Conservation (phyloP, 129 eudicot species). For the Daucus carota region DH1_v3.0 NC_030384.2:8664001-8664500, state of each 20-base stretch:
- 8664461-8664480: constrained; percentile 93
- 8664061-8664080: background rate
- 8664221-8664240: constrained; percentile 8
- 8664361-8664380: background rate
- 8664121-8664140: constrained; percentile 97
- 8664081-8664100: background rate
- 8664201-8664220: constrained; percentile 15
- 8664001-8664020: background rate
- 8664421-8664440: constrained; percentile 89
- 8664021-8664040: background rate
- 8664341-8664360: background rate
- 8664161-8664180: constrained; percentile 75
- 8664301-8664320: constrained; percentile 94
- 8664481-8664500: constrained; percentile 65
- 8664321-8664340: constrained; percentile 7
- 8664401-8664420: constrained; percentile 99
- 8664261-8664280: constrained; percentile 65
- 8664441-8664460: constrained; percentile 87
- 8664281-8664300: constrained; percentile 85
- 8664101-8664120: constrained; percentile 54
- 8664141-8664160: constrained; percentile 70
- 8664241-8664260: constrained; percentile 1
- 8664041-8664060: background rate
- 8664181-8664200: constrained; percentile 79
- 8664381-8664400: constrained; percentile 5